Percentiles rank a stretch among this genome's conserved stretches.
Conservation (phyloP, 2,329 filamentous ascomycete species). For the Ophiostoma piceae region DNA sequence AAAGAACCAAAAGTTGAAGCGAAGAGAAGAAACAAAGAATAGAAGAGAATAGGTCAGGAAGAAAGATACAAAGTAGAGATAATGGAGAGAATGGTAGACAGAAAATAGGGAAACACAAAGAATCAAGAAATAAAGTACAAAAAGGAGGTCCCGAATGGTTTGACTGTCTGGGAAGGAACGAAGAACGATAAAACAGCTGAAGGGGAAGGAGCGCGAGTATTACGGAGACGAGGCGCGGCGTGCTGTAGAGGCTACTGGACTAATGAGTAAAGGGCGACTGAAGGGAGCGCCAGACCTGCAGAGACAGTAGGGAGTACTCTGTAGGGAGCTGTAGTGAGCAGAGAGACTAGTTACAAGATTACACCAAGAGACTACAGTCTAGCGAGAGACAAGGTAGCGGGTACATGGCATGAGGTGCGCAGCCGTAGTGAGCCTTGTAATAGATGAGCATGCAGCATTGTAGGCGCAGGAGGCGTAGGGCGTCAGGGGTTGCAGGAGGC, state of each 20-base stretch:
- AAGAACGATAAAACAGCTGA: constrained; percentile 3
- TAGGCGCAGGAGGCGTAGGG: not conserved
- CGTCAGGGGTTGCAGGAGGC: not conserved
- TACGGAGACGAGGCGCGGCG: not conserved
- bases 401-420: not conserved
- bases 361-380: not conserved
- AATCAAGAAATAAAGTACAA: constrained; percentile 1
- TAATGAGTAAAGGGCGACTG: constrained; percentile 2
- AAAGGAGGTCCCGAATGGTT: not conserved
- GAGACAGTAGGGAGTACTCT: not conserved
- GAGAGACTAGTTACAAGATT: not conserved
- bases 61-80: not conserved
- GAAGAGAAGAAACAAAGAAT: not conserved
- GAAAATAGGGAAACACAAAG: not conserved
- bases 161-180: constrained; percentile 4
- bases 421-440: not conserved
- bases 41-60: not conserved
- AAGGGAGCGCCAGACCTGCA: not conserved
- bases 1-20: not conserved
- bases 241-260: not conserved
- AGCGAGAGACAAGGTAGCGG: not conserved
- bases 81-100: not conserved
- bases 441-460: too few relatives aligned
- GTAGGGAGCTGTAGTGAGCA: not conserved
- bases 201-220: not conserved